A percentile compares a stretch with the other conserved stretches of the same genome.
Conservation (phyloP, 805 yeast genomes). For the Henningerozyma blattae region DNA sequence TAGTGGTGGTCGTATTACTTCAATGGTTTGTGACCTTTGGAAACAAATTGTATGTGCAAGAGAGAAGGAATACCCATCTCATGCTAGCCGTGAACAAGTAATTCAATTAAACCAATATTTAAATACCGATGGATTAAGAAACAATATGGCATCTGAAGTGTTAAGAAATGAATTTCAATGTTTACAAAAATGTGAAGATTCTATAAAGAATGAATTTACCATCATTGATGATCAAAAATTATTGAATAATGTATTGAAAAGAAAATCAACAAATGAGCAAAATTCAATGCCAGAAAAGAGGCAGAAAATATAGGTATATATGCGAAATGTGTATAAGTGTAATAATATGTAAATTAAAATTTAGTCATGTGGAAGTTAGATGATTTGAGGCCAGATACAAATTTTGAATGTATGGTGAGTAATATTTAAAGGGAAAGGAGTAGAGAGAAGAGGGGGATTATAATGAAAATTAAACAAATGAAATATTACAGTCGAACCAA, state of each 20-base stretch:
- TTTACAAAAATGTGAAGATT: slow-evolving; percentile 28
- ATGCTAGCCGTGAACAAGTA: not conserved
- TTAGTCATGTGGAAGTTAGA: too few species aligned
- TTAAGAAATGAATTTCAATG: slow-evolving; percentile 44
- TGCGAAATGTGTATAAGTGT: not conserved
- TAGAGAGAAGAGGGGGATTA: not conserved
- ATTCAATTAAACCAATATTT: not conserved
- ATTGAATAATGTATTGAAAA: slow-evolving; percentile 45
- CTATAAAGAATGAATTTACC: slow-evolving; percentile 23
- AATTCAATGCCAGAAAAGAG: too few species aligned
- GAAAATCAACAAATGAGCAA: slow-evolving; percentile 18
- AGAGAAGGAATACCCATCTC: slow-evolving; percentile 38
- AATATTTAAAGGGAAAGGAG: not conserved
- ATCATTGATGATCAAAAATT: slow-evolving; percentile 49
- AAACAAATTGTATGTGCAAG: slow-evolving; percentile 19
- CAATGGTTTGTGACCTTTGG: slow-evolving; percentile 18
- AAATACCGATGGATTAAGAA: slow-evolving; percentile 19
- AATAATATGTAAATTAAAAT: not conserved
- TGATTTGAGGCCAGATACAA: too few species aligned
- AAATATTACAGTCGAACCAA: slow-evolving; percentile 3
- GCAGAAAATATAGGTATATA: too few species aligned
- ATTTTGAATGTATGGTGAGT: not conserved
- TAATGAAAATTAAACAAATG: not conserved
- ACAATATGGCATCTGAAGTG: slow-evolving; percentile 42
- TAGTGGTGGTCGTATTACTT: slow-evolving; percentile 39